Evolutionary conservation across 2,329 filamentous ascomycete species (phyloP), one percentile per base, ranked within the genome.

Genomic region (Penicillium capsulatum): DNA sequence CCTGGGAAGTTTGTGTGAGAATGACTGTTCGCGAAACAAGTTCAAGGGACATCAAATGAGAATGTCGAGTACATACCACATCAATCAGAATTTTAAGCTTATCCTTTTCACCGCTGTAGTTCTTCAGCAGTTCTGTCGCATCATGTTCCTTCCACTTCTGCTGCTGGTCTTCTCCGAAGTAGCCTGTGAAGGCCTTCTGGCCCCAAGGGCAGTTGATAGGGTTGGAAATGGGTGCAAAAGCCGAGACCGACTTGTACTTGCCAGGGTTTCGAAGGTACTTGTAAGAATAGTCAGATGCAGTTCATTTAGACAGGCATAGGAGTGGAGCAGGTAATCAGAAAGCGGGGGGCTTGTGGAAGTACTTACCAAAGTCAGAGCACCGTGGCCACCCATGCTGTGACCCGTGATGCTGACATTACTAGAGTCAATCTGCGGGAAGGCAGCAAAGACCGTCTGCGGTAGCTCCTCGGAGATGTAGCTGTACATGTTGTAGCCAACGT

Each of bases 341-440:
- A 28, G 11, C 7, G 4, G 3, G 31, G 29, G 17, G 35, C 11
- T 11, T 10, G 17, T 20, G 11, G n/a, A 14, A 42, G 32, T 30
- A 45, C 59, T 34, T 59, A 79, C 76, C 55, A 97, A 70, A 31
- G 90, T 95, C 54, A 98, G 73, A 31, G 92, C 92, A 48, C 92
- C 92, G 67, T 98, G 92, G 0, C 92, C 92, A 52, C 92, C 92
- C 92, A 98, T 98, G 57, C 83, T 90, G 71, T 98, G 92, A 4
- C 92, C 92, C 28, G 86, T 87, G 58, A 98, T 92, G 65, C 83
- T 84, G 39, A 96, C 81, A 28, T 83, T 76, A 17, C 58, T 67
- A 0, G 66, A 59, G 64, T 97, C 91, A 19, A 98, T 72, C 59
- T 80, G 75, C 19, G 77, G 72, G 68, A 89, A 94, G 17, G 78